Base-by-base conservation (phyloP, 1,139 yeast species). In the Suhomyces bokatorum region DNA sequence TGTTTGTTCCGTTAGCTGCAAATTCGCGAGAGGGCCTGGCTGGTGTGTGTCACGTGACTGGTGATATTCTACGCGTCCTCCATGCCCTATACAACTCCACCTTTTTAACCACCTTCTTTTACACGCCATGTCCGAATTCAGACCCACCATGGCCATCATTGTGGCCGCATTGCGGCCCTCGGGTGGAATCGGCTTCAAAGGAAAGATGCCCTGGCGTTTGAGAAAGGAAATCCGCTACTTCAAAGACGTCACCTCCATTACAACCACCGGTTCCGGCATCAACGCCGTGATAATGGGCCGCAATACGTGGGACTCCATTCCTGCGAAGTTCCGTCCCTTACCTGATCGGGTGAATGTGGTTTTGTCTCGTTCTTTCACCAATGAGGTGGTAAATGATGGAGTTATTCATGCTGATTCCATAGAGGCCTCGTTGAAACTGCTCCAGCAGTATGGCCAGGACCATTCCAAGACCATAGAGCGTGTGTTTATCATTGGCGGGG, bases 221-320 rank as follows among this genome's bases (percentile, higher is more conserved):
- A 75, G 81, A 44, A 77, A 84, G 45, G 99, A 93, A 63, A 88
- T 95, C 84, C 81, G 81, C 58, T 93, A 85, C 62, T 93, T 93
- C 70, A 78, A 80, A 48, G 80, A 80, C 44, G 85, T 87, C 14
- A 93, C 99, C 0, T 67, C 83, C 4, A 53, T 54, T 45, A 67
- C 75, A 20, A 22, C 37, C 6, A 37, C 13, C 10, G n/a, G n/a
- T n/a, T 48, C 47, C 6, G 66, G 65, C 46, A 61, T 67, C 44
- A 88, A 91, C 56, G 95, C 90, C 0, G 98, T 95, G 12, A 75
- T 95, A 9, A 93, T 95, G 99, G 99, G 99, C 6, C 76, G 97
- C 45, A 86, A 83, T 59, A 93, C 99, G 1, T 93, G 98, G 96
- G 95, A 90, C 32, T 87, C 97, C 8, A 90, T 93, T 37, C 99